phyloP scores from a whole-genome alignment of 2,329 filamentous ascomycete species.

The Fusarium papillatum region DNA sequence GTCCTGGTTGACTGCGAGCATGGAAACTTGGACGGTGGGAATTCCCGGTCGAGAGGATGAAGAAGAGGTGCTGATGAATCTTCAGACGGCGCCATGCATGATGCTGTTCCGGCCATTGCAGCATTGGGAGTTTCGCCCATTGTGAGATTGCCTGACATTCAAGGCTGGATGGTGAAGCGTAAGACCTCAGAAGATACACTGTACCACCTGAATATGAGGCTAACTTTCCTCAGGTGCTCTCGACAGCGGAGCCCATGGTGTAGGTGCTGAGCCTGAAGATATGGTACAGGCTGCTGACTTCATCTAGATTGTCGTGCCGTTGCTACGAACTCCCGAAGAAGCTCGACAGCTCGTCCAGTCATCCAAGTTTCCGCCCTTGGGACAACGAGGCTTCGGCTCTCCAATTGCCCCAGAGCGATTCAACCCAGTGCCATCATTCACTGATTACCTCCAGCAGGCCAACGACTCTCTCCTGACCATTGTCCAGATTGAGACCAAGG shows the following conservation, averaged over 20 bases:
- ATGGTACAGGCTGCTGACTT: constrained; percentile 19
- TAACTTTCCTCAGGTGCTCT: constrained; percentile 54
- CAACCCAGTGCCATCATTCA: constrained; percentile 57
- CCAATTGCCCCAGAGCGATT: constrained; percentile 60
- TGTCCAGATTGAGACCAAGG: constrained; percentile 77
- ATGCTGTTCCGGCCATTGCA: constrained; percentile 65
- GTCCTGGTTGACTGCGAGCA: constrained; percentile 72
- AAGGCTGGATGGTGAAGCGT: constrained; percentile 62
- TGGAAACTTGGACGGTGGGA: constrained; percentile 63
- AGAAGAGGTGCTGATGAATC: background rate
- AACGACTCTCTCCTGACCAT: constrained; percentile 70
- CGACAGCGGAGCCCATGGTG: constrained; percentile 63
- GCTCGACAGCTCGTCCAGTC: constrained; percentile 59
- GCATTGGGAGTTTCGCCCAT: constrained; percentile 58
- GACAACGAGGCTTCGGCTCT: constrained; percentile 63
- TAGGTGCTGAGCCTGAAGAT: constrained; percentile 46
- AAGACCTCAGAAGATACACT: constrained; percentile 11
- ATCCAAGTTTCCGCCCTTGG: constrained; percentile 65
- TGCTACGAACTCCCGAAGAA: constrained; percentile 58
- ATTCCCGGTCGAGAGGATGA: background rate
- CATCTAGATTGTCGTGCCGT: constrained; percentile 60
- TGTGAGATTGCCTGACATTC: constrained; percentile 66
- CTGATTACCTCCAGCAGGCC: constrained; percentile 63
- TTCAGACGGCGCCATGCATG: constrained; percentile 64
- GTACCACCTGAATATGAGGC: background rate